Evolutionary conservation across 345 rosid species (phyloP).

Genomic region (Kandelia obovata): DNA sequence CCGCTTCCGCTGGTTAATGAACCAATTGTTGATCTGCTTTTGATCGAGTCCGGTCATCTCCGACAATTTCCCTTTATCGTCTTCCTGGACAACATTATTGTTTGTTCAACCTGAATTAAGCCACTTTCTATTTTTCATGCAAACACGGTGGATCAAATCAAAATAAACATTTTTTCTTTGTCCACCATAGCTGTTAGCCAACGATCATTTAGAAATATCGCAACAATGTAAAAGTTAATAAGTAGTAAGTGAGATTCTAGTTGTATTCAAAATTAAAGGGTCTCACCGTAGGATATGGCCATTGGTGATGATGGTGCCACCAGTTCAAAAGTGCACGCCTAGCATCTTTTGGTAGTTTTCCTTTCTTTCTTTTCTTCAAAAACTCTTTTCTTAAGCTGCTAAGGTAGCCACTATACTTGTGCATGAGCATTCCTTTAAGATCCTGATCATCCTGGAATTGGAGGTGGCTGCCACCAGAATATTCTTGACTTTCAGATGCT

Average conservation of each 20-base stretch:
- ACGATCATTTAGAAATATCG: neutral
- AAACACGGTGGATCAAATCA: no score
- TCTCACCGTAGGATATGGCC: constrained; percentile 76
- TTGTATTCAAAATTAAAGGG: neutral
- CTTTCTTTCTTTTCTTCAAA: constrained; percentile 58
- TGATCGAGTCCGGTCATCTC: constrained; percentile 25
- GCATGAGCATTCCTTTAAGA: constrained; percentile 47
- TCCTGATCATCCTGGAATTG: constrained; percentile 10
- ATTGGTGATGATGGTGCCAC: constrained; percentile 56
- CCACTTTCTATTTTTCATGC: no score
- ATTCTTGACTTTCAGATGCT: constrained; percentile 31
- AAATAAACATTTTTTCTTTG: no score
- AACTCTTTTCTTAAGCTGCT: constrained; percentile 57
- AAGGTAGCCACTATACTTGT: constrained; percentile 54
- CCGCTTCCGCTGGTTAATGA: constrained; percentile 30
- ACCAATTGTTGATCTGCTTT: constrained; percentile 28
- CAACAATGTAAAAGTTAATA: neutral
- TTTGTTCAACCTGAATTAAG: no score
- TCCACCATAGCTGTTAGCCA: neutral
- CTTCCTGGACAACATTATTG: constrained; percentile 39
- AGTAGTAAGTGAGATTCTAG: neutral
- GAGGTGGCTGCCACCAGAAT: neutral
- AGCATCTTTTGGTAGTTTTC: constrained; percentile 62
- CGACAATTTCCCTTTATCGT: constrained; percentile 47
- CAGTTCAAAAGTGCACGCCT: constrained; percentile 44